Evolutionary conservation across 1,284 basidiomycete species (phyloP), one percentile per base, ranked within the genome.

Genomic region (Peniophora sp.): DNA sequence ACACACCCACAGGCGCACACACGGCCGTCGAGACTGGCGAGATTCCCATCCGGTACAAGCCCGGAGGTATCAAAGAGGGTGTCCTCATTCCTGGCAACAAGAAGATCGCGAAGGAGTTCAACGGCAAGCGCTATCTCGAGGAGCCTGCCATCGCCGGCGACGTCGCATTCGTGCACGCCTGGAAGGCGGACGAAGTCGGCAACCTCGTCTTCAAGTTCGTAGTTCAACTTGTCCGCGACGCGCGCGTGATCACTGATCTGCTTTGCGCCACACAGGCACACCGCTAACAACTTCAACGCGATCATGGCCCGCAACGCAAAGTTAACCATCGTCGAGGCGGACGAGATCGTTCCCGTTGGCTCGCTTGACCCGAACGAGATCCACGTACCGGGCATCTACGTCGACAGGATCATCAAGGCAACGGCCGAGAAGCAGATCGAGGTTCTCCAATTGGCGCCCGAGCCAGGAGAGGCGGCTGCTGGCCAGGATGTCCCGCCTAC

Each of bases 121-220:
- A 87, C 59, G 93, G 92, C 24, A 80, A 86, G 61, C 75, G 81
- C 62, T 97, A 87, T 70, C 74, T 97, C 47, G 73, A 97, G 62
- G 95, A 98, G 67, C 83, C 90, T 44, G 83, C 91, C 5, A 84
- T 97, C 58, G 73, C 82, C 45, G 92, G 90, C 39, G 91, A 93
- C 65, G 82, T 92, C 51, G 94, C 93, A 17, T 88, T 97, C 62
- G 74, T 98, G 47, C 81, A 88, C 56, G 95, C 92, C 1, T 96
- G 92, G 92, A 97, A 97, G 69, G 95, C 85, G 3, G 95, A 97
- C 66, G 90, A 92, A 64, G 79, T 81, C 47, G 89, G 88, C 1
- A 92, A 92, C 67, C 83, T 84, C 64, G 83, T 91, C 49, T 92
- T 92, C 76, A 77, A 87, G 79, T 85, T 64, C 34, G 11, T 18